Percentiles rank a stretch among this genome's conserved stretches.
phyloP scores from a whole-genome alignment of 352 stramenopile species.

The Poterioochromonas sp. region DNA sequence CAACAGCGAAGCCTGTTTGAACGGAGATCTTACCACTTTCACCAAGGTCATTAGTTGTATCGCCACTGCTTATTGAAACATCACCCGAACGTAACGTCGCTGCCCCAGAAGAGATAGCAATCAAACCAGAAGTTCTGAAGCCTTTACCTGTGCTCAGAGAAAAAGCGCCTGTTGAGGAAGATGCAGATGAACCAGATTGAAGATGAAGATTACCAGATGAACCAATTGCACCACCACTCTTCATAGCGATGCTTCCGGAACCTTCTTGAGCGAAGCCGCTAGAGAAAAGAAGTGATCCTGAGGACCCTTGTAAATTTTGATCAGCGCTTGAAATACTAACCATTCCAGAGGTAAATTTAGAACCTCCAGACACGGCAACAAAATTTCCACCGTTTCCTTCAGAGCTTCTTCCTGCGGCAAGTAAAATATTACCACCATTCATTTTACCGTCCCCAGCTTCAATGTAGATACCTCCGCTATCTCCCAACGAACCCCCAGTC shows the following conservation, averaged over 20 bases:
- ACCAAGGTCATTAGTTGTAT: neutral
- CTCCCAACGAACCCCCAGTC: too few relatives aligned
- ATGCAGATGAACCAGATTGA: neutral
- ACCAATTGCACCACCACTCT: neutral
- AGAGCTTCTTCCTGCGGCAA: neutral
- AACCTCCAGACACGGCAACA: neutral
- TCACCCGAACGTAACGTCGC: neutral
- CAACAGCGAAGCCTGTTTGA: neutral
- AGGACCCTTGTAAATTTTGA: neutral
- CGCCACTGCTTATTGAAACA: constrained; percentile 21
- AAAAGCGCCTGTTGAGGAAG: neutral
- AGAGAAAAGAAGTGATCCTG: neutral
- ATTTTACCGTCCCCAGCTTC: neutral
- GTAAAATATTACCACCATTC: too few relatives aligned
- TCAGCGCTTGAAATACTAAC: neutral
- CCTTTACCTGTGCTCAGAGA: neutral
- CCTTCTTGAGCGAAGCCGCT: too few relatives aligned
- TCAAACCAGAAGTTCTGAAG: neutral
- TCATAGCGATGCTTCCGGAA: neutral
- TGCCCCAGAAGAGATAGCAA: neutral
- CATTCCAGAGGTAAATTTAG: neutral
- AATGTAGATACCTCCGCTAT: neutral
- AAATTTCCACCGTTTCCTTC: neutral
- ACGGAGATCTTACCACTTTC: constrained; percentile 25
- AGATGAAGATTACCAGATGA: neutral